phyloP scores from a whole-genome alignment of 768 basidiomycete genomes.

The Crepidotus variabilis region DNA sequence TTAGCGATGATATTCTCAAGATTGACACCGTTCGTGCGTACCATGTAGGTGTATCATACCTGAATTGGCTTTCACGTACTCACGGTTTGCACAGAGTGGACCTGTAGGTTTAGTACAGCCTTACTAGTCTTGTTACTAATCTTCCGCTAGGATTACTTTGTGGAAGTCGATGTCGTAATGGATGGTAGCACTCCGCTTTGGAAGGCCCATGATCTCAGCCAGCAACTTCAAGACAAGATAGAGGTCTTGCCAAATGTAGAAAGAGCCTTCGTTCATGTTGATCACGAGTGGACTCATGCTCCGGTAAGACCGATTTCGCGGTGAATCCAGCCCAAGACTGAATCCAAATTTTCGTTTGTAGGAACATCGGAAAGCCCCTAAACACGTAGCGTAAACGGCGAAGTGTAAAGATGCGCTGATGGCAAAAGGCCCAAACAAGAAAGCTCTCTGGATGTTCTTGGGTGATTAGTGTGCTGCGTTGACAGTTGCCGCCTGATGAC shows the following conservation, averaged over 20 bases:
- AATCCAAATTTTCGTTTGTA: slow-evolving; percentile 14
- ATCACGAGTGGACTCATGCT: slow-evolving; percentile 86
- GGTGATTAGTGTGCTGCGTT: no score
- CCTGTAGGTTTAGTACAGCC: slow-evolving; percentile 38
- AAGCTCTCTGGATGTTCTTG: neutral
- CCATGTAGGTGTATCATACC: slow-evolving; percentile 50
- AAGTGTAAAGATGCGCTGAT: neutral
- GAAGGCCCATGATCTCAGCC: slow-evolving; percentile 84
- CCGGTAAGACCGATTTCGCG: slow-evolving; percentile 30
- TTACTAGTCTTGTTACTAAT: neutral
- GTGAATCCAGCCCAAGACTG: neutral
- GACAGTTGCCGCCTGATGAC: neutral
- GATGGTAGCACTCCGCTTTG: slow-evolving; percentile 82
- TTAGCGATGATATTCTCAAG: slow-evolving; percentile 79
- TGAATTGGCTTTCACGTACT: slow-evolving; percentile 2
- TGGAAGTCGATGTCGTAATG: slow-evolving; percentile 96
- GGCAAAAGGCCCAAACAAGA: neutral
- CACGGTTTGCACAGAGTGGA: slow-evolving; percentile 50
- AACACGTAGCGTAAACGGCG: slow-evolving; percentile 3
- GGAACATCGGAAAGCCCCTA: slow-evolving; percentile 48
- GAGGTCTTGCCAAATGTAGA: slow-evolving; percentile 89
- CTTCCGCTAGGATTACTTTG: slow-evolving; percentile 69
- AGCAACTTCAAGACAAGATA: slow-evolving; percentile 83
- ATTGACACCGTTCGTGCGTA: slow-evolving; percentile 94
- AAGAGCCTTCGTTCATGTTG: slow-evolving; percentile 92